Percentiles rank a stretch among this genome's conserved stretches.
Conservation (phyloP, 495 filamentous ascomycete species). For the Hypoxylon intermedium region DNA sequence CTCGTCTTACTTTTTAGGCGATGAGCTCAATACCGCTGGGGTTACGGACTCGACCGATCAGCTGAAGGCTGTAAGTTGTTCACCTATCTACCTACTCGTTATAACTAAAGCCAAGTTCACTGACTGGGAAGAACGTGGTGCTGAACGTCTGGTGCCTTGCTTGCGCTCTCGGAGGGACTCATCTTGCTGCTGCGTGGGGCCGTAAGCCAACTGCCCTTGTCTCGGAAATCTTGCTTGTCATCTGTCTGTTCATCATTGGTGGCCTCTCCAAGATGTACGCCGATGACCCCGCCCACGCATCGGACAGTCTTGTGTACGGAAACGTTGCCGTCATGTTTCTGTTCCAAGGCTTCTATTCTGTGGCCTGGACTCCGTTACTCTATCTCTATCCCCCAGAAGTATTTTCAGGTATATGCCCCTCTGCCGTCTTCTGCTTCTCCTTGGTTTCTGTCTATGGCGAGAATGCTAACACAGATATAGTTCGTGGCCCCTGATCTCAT, state of each 20-base stretch:
- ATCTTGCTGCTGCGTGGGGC: slow-evolving; percentile 51
- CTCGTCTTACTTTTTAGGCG: slow-evolving; percentile 57
- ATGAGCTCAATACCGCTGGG: slow-evolving; percentile 55
- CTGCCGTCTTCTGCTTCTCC: neutral
- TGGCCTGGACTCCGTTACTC: slow-evolving; percentile 59
- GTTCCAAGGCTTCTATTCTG: slow-evolving; percentile 58
- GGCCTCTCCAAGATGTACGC: slow-evolving; percentile 58
- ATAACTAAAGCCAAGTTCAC: neutral
- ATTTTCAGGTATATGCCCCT: slow-evolving; percentile 23
- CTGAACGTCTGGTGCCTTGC: slow-evolving; percentile 54
- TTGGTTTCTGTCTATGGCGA: too few species aligned
- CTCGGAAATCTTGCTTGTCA: slow-evolving; percentile 45
- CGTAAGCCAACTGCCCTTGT: slow-evolving; percentile 53
- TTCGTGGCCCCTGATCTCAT: slow-evolving; percentile 30
- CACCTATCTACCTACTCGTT: neutral
- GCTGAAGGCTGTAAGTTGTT: slow-evolving; percentile 52
- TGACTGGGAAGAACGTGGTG: slow-evolving; percentile 43
- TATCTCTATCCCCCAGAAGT: slow-evolving; percentile 55
- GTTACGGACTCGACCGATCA: slow-evolving; percentile 52
- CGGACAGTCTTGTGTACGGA: slow-evolving; percentile 49
- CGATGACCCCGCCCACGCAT: slow-evolving; percentile 46
- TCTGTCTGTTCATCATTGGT: slow-evolving; percentile 59
- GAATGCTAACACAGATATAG: slow-evolving; percentile 12
- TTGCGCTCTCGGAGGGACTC: slow-evolving; percentile 47
- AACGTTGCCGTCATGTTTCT: slow-evolving; percentile 50